phyloP scores from a whole-genome alignment of 1,139 yeast species.

The Yamadazyma atlantica region DNA sequence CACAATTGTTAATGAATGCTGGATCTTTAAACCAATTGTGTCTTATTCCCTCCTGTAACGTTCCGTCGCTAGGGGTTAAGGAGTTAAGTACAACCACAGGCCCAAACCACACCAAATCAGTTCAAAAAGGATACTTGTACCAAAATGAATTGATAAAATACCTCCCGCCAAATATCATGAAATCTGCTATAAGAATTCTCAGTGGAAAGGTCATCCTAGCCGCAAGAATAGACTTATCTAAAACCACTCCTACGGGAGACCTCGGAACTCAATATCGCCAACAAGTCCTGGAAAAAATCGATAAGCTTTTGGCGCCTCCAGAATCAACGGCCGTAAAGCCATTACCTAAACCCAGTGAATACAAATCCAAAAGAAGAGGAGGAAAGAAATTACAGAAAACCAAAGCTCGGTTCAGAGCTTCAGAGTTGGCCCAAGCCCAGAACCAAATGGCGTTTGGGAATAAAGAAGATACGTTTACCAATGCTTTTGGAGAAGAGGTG shows the following conservation, averaged over 20 bases:
- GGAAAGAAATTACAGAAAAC: constrained; percentile 78
- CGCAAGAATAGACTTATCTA: constrained; percentile 70
- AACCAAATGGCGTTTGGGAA: constrained; percentile 84
- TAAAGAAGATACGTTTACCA: constrained; percentile 60
- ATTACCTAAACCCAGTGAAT: constrained; percentile 78
- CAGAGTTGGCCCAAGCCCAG: constrained; percentile 80
- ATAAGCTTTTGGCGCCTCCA: constrained; percentile 78
- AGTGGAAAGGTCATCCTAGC: constrained; percentile 82
- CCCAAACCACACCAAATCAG: constrained; percentile 30
- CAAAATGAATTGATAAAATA: constrained; percentile 51
- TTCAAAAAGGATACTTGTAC: constrained; percentile 64
- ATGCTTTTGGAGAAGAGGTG: constrained; percentile 73
- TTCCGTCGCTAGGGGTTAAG: constrained; percentile 75
- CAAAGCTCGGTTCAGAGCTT: constrained; percentile 77
- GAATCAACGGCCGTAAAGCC: constrained; percentile 69
- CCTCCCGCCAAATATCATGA: constrained; percentile 58
- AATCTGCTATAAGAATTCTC: constrained; percentile 74
- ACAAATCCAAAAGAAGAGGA: constrained; percentile 79
- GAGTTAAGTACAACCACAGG: constrained; percentile 41
- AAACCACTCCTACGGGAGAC: constrained; percentile 48
- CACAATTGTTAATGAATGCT: constrained; percentile 66
- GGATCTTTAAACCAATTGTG: constrained; percentile 76
- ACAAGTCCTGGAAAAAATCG: constrained; percentile 65
- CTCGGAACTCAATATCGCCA: constrained; percentile 58
- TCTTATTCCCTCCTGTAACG: constrained; percentile 76